These are phyloP conservation scores for Hyaloperonospora arabidopsidis DNA, from an alignment of 352 stramenopile genomes.

Conservation along the genomic window DNA sequence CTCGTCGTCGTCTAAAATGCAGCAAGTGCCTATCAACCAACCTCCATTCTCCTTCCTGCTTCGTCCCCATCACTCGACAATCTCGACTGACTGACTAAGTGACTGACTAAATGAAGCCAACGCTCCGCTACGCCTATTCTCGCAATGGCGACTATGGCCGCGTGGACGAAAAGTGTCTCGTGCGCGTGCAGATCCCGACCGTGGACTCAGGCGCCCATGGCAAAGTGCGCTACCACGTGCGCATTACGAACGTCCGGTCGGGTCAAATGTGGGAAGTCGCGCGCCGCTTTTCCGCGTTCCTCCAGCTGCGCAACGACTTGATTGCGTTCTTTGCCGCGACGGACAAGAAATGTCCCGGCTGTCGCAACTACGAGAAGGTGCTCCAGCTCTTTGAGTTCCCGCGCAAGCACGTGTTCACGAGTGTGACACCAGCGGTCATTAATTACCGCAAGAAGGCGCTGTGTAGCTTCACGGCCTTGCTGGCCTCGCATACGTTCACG, in stretches of 20 bases:
- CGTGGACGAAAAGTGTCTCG: constrained; percentile 60
- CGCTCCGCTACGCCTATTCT: constrained; percentile 65
- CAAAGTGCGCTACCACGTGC: constrained; percentile 64
- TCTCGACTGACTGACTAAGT: no score
- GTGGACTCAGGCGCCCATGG: constrained; percentile 33
- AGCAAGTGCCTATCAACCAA: no score
- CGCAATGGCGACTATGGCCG: constrained; percentile 58
- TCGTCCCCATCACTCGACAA: no score
- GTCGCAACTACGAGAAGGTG: constrained; percentile 77
- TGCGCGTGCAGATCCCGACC: constrained; percentile 56
- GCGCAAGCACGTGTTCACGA: constrained; percentile 77
- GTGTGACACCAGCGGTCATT: constrained; percentile 61
- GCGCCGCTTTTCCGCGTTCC: constrained; percentile 79
- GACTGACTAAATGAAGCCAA: constrained; percentile 36
- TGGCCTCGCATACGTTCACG: constrained; percentile 79
- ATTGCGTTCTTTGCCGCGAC: constrained; percentile 50
- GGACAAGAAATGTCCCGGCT: constrained; percentile 70
- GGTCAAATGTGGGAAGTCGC: constrained; percentile 61
- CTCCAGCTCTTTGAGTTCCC: constrained; percentile 79
- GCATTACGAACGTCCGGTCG: constrained; percentile 57
- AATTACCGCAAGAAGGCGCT: constrained; percentile 78
- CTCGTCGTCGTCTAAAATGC: no score
- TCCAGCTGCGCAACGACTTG: constrained; percentile 60
- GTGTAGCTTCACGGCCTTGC: constrained; percentile 56
- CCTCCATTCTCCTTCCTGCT: no score